Conservation (phyloP, 352 stramenopile species). For the Globisporangium rhizosaccharum region DNA sequence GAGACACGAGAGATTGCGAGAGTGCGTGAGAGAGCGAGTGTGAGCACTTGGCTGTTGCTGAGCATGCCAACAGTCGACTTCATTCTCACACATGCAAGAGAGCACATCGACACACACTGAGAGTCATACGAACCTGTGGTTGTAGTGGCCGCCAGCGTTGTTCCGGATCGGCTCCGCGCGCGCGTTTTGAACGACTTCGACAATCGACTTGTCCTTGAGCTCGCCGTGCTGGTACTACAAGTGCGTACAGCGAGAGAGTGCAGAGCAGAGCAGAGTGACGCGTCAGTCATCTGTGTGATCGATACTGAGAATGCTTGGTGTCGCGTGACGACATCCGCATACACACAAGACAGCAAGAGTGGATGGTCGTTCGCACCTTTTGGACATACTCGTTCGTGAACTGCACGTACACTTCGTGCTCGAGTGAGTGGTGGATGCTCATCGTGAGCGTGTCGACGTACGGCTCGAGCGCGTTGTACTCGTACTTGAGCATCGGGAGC, state of each 20-base stretch:
- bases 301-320: no score
- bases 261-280: no score
- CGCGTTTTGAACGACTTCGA: conserved; percentile 68
- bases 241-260: no score
- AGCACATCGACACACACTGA: no score
- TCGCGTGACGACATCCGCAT: not conserved
- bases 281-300: no score
- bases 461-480: conserved; percentile 85
- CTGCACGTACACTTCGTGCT: conserved; percentile 88
- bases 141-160: conserved; percentile 84
- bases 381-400: conserved; percentile 87
- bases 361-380: conserved; percentile 27
- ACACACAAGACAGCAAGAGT: not conserved
- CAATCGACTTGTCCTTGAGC: conserved; percentile 76
- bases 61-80: no score
- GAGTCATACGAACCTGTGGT: conserved; percentile 37
- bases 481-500: conserved; percentile 76
- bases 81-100: no score
- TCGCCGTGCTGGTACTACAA: conserved; percentile 52
- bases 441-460: conserved; percentile 87
- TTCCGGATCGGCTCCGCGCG: conserved; percentile 74
- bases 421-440: conserved; percentile 91
- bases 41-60: no score
- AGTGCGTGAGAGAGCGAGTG: not conserved
- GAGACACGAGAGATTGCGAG: not conserved